These are phyloP conservation scores for Vitis vinifera DNA, from an alignment of 164 flowering plant genomes.

Conservation along the genomic window ASM3070453v1 NC_081823.1:6254501-6255000, in stretches of 20 bases:
- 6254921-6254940: background rate
- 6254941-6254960: background rate
- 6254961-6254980: too few species aligned
- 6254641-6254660: too few species aligned
- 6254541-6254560: background rate
- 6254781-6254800: background rate
- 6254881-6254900: background rate
- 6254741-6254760: constrained; percentile 90
- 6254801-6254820: background rate
- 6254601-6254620: too few species aligned
- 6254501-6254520: too few species aligned
- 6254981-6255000: too few species aligned
- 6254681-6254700: constrained; percentile 52
- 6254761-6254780: background rate
- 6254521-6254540: background rate
- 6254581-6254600: too few species aligned
- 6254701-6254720: constrained; percentile 57
- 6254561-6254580: background rate
- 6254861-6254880: background rate
- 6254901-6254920: background rate
- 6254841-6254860: background rate
- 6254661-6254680: constrained; percentile 40
- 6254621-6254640: background rate
- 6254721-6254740: constrained; percentile 82
- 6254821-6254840: background rate